Evolutionary conservation across 1,284 basidiomycete species (phyloP).

Genomic region (Apiotrichum laibachii): DNA sequence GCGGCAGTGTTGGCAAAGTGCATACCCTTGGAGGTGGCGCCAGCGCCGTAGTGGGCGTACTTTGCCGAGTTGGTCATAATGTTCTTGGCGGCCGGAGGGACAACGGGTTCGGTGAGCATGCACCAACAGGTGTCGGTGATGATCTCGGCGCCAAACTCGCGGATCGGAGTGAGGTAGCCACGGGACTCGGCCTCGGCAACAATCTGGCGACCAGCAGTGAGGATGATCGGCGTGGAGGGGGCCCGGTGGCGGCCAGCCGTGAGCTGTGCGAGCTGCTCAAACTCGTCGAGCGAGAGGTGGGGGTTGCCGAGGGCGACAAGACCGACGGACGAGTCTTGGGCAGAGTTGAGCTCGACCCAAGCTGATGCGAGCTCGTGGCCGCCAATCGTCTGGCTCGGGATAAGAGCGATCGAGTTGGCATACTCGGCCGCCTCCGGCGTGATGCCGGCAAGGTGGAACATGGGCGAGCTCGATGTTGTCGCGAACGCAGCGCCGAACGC

Average conservation of each 20-base stretch:
- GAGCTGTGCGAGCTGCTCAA: conserved; percentile 9
- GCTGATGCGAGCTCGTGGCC: not conserved
- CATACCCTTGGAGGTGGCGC: conserved; percentile 5
- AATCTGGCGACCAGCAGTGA: conserved; percentile 11
- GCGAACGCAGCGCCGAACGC: conserved; percentile 17
- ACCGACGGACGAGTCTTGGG: conserved; percentile 3
- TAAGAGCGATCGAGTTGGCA: not conserved
- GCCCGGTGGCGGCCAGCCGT: not conserved
- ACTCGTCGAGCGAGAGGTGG: conserved; percentile 14
- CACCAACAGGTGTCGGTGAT: conserved; percentile 19
- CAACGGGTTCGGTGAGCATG: conserved; percentile 11
- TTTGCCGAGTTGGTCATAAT: conserved; percentile 16
- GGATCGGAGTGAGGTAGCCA: conserved; percentile 4
- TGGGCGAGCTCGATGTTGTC: conserved; percentile 12
- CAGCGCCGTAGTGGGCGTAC: conserved; percentile 19
- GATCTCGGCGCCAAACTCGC: conserved; percentile 9
- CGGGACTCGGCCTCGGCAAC: conserved; percentile 2
- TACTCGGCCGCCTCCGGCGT: conserved; percentile 11
- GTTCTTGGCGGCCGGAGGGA: not conserved
- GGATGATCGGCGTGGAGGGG: not conserved
- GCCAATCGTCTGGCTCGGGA: not conserved
- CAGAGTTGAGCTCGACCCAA: conserved; percentile 14
- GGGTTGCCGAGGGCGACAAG: conserved; percentile 19
- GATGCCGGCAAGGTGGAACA: conserved; percentile 18
- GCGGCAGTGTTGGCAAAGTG: conserved; percentile 6